Evolutionary conservation across 371 early-diverging fungal species (phyloP), one percentile per base, ranked within the genome.

Genomic region (Rhizomucor pusillus): DNA sequence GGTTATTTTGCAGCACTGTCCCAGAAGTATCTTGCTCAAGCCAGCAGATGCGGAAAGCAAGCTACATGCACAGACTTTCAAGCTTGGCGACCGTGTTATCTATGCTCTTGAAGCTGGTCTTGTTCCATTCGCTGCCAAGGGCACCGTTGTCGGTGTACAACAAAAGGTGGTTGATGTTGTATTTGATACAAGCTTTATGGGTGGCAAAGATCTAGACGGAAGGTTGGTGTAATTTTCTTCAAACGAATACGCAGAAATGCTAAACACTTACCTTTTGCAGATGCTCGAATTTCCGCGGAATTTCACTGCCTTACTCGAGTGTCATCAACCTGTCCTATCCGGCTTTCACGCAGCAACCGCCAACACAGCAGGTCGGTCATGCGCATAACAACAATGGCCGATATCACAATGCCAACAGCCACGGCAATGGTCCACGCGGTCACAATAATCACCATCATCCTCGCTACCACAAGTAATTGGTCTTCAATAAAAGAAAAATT

Each of bases 81-180:
- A 71, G 41, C 75, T 97, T 5, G 97, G 98, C 25, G 93, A 98
- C 55, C 89, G 97, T 16, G 89, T 97, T 0, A 71, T 89, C 14
- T 87, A 84, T 63, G 91, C 87, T 10, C 66, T 81, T 39, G 91
- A 93, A 41, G 67, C 84, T 13, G 92, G 93, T 50, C 75, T 69
- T 36, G 92, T 93, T 9, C 92, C 92, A 10, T 62, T 94, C 34
- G 95, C 84, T 1, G 77, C 84, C 18, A 77, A 78, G 52, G 98
- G 98, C 19, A 91, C 90, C 11, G 85, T 96, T 1, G 88, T 96
- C 43, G 92, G 88, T 10, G 77, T 92, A 9, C 81, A 89, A 24
- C 87, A 82, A 11, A 68, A 79, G 43, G 63, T 75, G 23, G 57
- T 95, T 3, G 95, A 97, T 52, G 81, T 98, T 9, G 65, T 98